Evolutionary conservation across 2,329 filamentous ascomycete genomes (phyloP).

Genomic region (Pseudogymnoascus sp.): DNA sequence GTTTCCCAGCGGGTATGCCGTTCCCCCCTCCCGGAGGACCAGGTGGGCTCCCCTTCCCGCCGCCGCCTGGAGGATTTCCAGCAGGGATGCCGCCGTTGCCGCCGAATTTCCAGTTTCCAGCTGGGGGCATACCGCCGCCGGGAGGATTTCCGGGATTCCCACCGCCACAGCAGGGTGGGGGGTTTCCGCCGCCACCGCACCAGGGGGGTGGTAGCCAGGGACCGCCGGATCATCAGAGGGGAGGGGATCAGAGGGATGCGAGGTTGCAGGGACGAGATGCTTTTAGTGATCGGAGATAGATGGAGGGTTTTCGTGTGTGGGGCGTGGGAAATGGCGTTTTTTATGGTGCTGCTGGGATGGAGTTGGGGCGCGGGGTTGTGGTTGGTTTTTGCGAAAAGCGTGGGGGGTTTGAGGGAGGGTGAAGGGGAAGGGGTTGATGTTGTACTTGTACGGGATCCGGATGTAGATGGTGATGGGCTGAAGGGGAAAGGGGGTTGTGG

Average conservation of each 20-base stretch:
- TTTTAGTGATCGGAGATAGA: constrained; percentile 9
- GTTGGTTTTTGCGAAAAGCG: background rate
- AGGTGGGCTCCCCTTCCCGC: constrained; percentile 9
- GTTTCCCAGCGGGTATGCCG: constrained; percentile 13
- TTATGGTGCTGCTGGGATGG: background rate
- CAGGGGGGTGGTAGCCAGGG: background rate
- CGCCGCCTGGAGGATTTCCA: background rate
- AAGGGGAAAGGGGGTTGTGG: background rate
- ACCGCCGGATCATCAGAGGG: background rate
- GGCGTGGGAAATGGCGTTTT: background rate
- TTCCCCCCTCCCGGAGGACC: constrained; percentile 14
- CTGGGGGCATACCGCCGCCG: constrained; percentile 35
- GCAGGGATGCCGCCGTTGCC: constrained; percentile 28
- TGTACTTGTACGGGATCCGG: background rate
- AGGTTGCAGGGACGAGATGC: constrained; percentile 4
- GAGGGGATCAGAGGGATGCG: background rate
- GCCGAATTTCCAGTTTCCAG: constrained; percentile 41
- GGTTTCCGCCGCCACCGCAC: background rate
- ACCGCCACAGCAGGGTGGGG: constrained; percentile 13
- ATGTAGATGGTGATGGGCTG: background rate
- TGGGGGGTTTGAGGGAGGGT: background rate
- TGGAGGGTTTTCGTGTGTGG: background rate
- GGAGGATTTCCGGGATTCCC: constrained; percentile 19
- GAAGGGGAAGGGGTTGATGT: background rate
- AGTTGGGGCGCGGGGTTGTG: background rate